These are phyloP conservation scores for Gymnopilus dilepis DNA, from an alignment of 768 basidiomycete genomes.

Conservation along the genomic window DNA sequence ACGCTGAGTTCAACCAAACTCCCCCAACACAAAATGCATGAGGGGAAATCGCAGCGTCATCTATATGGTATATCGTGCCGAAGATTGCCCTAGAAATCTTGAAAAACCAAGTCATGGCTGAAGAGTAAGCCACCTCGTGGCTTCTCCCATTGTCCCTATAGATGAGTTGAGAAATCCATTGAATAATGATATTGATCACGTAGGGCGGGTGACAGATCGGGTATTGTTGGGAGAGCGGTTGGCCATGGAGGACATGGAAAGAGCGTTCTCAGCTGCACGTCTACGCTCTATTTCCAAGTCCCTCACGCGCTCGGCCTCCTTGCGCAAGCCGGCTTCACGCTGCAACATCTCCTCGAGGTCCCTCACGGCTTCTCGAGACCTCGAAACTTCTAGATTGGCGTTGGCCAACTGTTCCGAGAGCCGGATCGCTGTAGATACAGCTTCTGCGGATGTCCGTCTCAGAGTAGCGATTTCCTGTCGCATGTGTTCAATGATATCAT, in stretches of 20 bases:
- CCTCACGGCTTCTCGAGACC: constrained; percentile 58
- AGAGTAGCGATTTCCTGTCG: constrained; percentile 68
- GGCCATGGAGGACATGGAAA: constrained; percentile 19
- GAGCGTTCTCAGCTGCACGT: constrained; percentile 33
- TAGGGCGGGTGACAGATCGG: constrained; percentile 12
- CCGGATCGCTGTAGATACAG: constrained; percentile 64
- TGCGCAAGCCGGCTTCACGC: constrained; percentile 60
- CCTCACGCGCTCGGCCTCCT: constrained; percentile 58
- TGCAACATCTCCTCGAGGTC: constrained; percentile 63
- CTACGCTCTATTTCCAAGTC: constrained; percentile 57
- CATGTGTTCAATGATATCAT: constrained; percentile 62
- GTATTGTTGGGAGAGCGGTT: constrained; percentile 25
- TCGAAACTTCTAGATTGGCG: constrained; percentile 63
- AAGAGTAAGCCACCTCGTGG: not conserved
- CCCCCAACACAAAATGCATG: not conserved
- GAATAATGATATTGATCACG: constrained; percentile 11
- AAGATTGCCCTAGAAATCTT: not conserved
- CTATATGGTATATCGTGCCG: constrained; percentile 6
- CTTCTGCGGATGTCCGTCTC: constrained; percentile 71
- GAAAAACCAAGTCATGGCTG: constrained; percentile 2
- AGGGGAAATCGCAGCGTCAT: constrained; percentile 3
- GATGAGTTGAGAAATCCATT: constrained; percentile 2
- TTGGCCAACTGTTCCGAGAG: constrained; percentile 75
- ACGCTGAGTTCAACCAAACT: not conserved
- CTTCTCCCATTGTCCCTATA: constrained; percentile 1